Conservation (phyloP, 2,329 filamentous ascomycete species). For the Tolypocladium amazonense region DNA sequence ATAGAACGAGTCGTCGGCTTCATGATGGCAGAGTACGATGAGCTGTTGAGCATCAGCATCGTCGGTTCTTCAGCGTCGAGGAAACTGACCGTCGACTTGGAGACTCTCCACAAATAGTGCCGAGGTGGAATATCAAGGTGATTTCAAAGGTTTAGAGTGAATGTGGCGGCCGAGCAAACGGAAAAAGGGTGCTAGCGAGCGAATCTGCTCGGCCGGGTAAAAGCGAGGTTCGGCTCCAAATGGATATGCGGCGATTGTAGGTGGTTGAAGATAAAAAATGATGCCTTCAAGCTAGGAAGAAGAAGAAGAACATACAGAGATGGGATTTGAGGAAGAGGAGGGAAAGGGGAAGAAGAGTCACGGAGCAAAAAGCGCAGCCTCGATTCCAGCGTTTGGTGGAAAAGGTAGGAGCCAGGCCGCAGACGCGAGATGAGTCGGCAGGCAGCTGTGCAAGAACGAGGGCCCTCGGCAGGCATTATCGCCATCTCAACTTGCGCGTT, state of each 20-base stretch:
- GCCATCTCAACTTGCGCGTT: neutral
- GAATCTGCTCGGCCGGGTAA: neutral
- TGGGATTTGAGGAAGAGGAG: neutral
- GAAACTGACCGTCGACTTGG: neutral
- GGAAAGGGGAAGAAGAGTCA: neutral
- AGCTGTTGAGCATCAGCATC: neutral
- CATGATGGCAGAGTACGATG: slow-evolving; percentile 21
- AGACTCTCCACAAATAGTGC: slow-evolving; percentile 1
- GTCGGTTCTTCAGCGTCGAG: neutral
- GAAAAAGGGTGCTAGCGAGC: neutral
- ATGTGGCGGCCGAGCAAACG: neutral
- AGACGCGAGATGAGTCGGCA: neutral
- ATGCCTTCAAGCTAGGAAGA: neutral
- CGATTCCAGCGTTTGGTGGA: neutral
- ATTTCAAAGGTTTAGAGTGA: neutral
- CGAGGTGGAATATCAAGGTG: neutral
- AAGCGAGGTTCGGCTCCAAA: neutral
- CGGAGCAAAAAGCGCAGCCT: neutral
- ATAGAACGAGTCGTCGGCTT: slow-evolving; percentile 19
- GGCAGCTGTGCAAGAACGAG: neutral
- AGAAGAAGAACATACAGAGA: neutral
- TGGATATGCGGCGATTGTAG: neutral
- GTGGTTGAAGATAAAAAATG: neutral
- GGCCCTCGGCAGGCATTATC: neutral
- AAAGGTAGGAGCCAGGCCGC: neutral